A percentile compares a stretch with the other conserved stretches of the same genome.
Conservation (phyloP, 208 protist genomes). For the Trypanosoma brucei region DNA sequence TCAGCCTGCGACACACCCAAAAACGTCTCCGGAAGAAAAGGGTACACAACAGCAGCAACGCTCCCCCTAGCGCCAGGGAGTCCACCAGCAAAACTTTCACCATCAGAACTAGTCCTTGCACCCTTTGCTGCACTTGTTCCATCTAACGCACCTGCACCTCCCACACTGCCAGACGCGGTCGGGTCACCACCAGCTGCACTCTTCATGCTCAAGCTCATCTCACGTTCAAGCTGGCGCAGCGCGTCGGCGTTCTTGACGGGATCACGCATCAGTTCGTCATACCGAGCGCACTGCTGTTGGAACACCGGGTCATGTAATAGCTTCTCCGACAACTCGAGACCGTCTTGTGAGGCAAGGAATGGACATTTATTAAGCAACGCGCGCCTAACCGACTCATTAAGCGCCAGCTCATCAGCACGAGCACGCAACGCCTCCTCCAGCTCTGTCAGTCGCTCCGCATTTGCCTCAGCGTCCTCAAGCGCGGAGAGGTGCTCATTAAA, state of each 20-base stretch:
- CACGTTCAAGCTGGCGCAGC: constrained; percentile 12
- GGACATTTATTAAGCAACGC: constrained; percentile 22
- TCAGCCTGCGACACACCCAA: background rate
- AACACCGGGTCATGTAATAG: constrained; percentile 19
- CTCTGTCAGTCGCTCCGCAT: background rate
- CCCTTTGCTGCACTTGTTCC: background rate
- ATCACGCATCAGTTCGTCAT: constrained; percentile 22
- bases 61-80: background rate
- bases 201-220: constrained; percentile 17
- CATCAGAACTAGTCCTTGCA: background rate
- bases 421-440: constrained; percentile 12
- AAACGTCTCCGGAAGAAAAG: background rate
- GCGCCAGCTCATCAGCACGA: constrained; percentile 35
- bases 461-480: constrained; percentile 3
- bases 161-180: background rate
- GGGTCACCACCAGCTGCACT: background rate
- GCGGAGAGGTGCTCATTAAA: background rate
- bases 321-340: background rate
- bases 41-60: background rate
- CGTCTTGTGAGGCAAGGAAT: constrained; percentile 20
- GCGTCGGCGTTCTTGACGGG: constrained; percentile 22
- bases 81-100: background rate
- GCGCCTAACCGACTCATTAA: constrained; percentile 6
- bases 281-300: constrained; percentile 1
- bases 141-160: background rate